Percentiles rank a stretch among this genome's conserved stretches.
phyloP scores from a whole-genome alignment of 2,329 filamentous ascomycete genomes.

The Fusarium poae region DNA sequence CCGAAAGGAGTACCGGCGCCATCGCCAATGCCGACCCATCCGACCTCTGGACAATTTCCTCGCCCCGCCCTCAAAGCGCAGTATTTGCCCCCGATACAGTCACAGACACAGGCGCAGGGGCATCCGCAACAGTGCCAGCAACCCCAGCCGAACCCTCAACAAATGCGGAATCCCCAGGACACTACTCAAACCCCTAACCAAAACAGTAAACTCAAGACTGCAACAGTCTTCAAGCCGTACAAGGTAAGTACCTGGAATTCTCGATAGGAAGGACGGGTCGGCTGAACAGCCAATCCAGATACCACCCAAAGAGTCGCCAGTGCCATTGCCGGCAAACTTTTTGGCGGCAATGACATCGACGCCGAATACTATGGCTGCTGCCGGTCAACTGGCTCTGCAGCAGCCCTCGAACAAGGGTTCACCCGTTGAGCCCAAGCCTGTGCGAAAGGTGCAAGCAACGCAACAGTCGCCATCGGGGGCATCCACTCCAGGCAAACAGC shows the following conservation, averaged over 20 bases:
- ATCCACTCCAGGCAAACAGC: slow-evolving; percentile 14
- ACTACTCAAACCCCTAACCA: slow-evolving; percentile 23
- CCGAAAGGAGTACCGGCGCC: slow-evolving; percentile 6
- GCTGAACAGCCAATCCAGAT: slow-evolving; percentile 51
- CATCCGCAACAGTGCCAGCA: slow-evolving; percentile 1
- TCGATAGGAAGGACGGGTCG: slow-evolving; percentile 43
- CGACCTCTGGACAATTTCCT: slow-evolving; percentile 21
- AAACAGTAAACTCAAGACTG: slow-evolving; percentile 44
- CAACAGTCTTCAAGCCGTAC: slow-evolving; percentile 48
- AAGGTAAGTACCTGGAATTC: slow-evolving; percentile 52
- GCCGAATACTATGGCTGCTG: slow-evolving; percentile 37
- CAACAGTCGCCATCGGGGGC: slow-evolving; percentile 31
- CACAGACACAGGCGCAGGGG: slow-evolving; percentile 5
- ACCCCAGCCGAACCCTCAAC: slow-evolving; percentile 3
- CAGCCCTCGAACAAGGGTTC: slow-evolving; percentile 13
- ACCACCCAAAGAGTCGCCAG: slow-evolving; percentile 59
- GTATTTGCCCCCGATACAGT: slow-evolving; percentile 26
- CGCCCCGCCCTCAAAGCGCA: slow-evolving; percentile 43
- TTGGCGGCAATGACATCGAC: slow-evolving; percentile 57
- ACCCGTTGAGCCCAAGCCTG: slow-evolving; percentile 6
- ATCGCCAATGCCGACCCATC: neutral
- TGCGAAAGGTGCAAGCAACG: slow-evolving; percentile 1
- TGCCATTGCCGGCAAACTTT: slow-evolving; percentile 60
- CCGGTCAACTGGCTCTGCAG: slow-evolving; percentile 30
- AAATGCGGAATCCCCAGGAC: slow-evolving; percentile 5